Evolutionary conservation across 1,284 basidiomycete genomes (phyloP).

Genomic region (Cryptococcus maquisensis): DNA sequence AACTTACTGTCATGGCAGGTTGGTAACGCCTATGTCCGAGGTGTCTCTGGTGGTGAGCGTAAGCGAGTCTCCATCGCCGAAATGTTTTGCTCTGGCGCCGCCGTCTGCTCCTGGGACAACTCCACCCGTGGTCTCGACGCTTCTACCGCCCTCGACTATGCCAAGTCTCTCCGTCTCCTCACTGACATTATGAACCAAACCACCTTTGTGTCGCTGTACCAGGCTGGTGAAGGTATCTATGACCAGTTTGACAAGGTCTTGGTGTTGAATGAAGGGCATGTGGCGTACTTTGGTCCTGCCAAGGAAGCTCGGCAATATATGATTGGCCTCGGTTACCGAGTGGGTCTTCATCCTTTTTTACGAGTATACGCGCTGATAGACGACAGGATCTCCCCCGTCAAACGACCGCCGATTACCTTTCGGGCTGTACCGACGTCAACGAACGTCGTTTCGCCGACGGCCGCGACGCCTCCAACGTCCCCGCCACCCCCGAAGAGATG

Average conservation of each 20-base stretch:
- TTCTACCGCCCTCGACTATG: constrained; percentile 58
- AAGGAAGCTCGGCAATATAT: constrained; percentile 54
- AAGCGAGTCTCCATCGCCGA: constrained; percentile 62
- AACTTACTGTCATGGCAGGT: no score
- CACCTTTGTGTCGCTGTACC: constrained; percentile 55
- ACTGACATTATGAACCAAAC: constrained; percentile 54
- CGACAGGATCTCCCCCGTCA: constrained; percentile 45
- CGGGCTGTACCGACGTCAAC: constrained; percentile 65
- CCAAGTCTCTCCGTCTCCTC: constrained; percentile 55
- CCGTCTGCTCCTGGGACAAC: constrained; percentile 54
- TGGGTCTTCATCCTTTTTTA: neutral
- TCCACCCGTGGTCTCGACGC: constrained; percentile 59
- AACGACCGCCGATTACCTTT: constrained; percentile 69
- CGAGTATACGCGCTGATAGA: neutral
- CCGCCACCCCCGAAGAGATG: constrained; percentile 67
- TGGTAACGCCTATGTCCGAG: constrained; percentile 56
- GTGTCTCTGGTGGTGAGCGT: constrained; percentile 59
- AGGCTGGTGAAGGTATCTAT: constrained; percentile 62
- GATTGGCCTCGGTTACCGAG: constrained; percentile 52
- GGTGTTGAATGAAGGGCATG: constrained; percentile 52
- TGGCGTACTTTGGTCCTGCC: constrained; percentile 56
- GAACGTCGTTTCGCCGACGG: constrained; percentile 78
- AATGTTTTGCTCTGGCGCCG: constrained; percentile 52
- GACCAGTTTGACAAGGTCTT: constrained; percentile 68
- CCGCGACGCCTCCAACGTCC: constrained; percentile 61